These are phyloP conservation scores for Didymella lethalis DNA, from an alignment of 2,329 filamentous ascomycete species.

Conservation along the genomic window DNA sequence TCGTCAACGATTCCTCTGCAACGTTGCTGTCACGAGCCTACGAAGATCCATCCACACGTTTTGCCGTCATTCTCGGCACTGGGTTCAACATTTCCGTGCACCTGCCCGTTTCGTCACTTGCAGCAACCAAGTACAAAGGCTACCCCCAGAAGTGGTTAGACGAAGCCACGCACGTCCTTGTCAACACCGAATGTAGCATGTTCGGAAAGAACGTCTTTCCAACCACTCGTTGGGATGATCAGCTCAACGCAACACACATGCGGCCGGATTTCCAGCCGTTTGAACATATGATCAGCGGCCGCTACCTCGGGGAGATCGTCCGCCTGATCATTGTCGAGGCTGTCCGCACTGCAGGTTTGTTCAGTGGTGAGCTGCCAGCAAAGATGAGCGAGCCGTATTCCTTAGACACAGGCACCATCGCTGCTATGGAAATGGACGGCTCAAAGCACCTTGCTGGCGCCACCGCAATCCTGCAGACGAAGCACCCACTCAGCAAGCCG, in stretches of 20 bases:
- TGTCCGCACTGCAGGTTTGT: constrained; percentile 63
- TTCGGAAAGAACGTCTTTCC: constrained; percentile 67
- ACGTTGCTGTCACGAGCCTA: constrained; percentile 70
- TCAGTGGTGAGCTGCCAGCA: constrained; percentile 64
- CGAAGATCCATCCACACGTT: constrained; percentile 65
- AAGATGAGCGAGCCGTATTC: constrained; percentile 64
- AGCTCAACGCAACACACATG: constrained; percentile 64
- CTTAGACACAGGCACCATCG: constrained; percentile 66
- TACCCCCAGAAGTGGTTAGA: constrained; percentile 64
- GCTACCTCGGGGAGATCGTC: constrained; percentile 70
- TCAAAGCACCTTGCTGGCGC: constrained; percentile 51
- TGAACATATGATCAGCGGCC: constrained; percentile 69
- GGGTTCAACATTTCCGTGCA: constrained; percentile 71
- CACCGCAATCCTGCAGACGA: constrained; percentile 58
- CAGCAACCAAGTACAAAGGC: constrained; percentile 63
- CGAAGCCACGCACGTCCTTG: constrained; percentile 66
- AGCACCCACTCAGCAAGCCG: constrained; percentile 58
- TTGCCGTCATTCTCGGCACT: constrained; percentile 70
- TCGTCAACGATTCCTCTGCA: constrained; percentile 70
- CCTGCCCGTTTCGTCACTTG: constrained; percentile 64
- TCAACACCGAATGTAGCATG: constrained; percentile 73
- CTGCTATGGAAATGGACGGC: constrained; percentile 62
- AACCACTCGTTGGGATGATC: constrained; percentile 68
- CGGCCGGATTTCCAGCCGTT: constrained; percentile 70
- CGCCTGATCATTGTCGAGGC: constrained; percentile 68